A percentile compares a stretch with the other conserved stretches of the same genome.
These are phyloP conservation scores for Inonotus hispidus DNA, from an alignment of 1,284 basidiomycete genomes.

Conservation along the genomic window DNA sequence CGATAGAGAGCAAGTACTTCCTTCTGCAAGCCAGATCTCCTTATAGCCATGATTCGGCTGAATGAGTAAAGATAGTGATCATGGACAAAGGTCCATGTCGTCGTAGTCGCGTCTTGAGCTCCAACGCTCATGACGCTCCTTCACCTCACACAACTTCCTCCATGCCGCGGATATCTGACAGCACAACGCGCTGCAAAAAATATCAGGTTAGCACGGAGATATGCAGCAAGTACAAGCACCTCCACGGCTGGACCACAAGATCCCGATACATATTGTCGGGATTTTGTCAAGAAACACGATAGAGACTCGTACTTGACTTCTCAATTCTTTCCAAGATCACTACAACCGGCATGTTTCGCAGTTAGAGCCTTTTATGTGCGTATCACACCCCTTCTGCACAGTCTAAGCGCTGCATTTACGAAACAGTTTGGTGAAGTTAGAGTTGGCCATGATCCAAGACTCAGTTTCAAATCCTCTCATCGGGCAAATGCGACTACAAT, in stretches of 20 bases:
- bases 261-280: conserved; percentile 56
- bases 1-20: conserved; percentile 70
- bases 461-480: conserved; percentile 73
- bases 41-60: conserved; percentile 9
- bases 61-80: background rate
- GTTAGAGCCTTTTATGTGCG: conserved; percentile 85
- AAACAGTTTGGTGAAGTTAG: conserved; percentile 49
- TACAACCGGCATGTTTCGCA: conserved; percentile 72
- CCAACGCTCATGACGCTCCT: conserved; percentile 3
- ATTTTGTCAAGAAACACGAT: conserved; percentile 69
- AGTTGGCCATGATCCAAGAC: conserved; percentile 79
- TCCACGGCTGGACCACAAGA: conserved; percentile 32
- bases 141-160: background rate
- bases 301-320: conserved; percentile 77
- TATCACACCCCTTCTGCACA: too few species aligned
- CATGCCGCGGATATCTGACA: background rate
- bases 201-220: background rate
- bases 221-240: conserved; percentile 5
- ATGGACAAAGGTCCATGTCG: background rate
- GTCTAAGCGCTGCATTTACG: too few species aligned
- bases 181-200: too few species aligned
- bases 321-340: conserved; percentile 68
- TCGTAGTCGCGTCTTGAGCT: background rate
- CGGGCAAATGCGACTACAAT: conserved; percentile 87
- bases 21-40: conserved; percentile 59